Evolutionary conservation across 192 early-diverging fungal genomes (phyloP), one percentile per base, ranked within the genome.

Genomic region (Martensiomyces pterosporus): DNA sequence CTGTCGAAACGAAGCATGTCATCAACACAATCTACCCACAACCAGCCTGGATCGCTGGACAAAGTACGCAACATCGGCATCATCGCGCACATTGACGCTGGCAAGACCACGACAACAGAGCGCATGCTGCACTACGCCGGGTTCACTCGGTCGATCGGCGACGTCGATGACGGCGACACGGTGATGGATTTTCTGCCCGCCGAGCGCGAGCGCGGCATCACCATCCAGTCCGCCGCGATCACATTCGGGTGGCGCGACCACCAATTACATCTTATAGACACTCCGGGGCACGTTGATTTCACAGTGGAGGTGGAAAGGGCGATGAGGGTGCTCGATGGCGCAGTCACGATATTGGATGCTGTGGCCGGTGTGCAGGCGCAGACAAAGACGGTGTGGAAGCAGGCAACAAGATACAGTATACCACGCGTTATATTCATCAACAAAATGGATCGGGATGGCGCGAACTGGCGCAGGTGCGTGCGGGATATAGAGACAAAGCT

Each of bases 301-400:
- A 96, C 91, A 0, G 87, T 98, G 27, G 95, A 98, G 55, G 95
- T 98, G 1, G 93, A 96, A 56, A 79, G 95, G 0, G 80, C 86
- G 6, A 76, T 98, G 22, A 81, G 91, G 1, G 89, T 98, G 1
- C 80, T 98, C n/a, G 95, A 98, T 48, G 92, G 93, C 19, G 91
- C 92, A 0, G 88, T 98, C 14, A 82, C 85, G 2, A 85, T 98
- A 16, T 42, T 98, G n/a, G 92, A 98, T 71, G 93, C 84, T 0
- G 95, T 98, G 5, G 85, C 92, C 0, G 95, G 95, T 3, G 95
- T 98, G 4, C 92, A 98, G 56, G 95, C 95, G 6, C 95, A 98
- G 64, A 98, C 95, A n/a, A 85, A 89, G 57, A 92, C 86, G 0
- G 94, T 95, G 22, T 94, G 92, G 92, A 44, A 64, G 17, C 95